These are phyloP conservation scores for Suhomyces kilbournensis DNA, from an alignment of 805 yeast genomes.

Conservation along the genomic window DNA sequence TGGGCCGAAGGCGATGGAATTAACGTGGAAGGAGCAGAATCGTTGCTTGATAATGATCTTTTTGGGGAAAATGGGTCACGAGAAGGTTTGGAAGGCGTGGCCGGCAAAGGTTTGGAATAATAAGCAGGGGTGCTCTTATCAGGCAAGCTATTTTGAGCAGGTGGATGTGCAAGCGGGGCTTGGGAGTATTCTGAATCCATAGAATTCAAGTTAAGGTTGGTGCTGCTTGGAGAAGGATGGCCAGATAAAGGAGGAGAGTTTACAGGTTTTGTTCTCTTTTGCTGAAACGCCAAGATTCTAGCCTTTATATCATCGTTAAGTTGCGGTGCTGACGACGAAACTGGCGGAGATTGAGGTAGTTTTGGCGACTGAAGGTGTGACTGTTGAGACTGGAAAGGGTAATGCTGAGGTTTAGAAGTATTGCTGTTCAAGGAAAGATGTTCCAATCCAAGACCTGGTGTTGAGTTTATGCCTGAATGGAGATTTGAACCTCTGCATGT, in stretches of 20 bases:
- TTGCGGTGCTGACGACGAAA: constrained; percentile 7
- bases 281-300: constrained; percentile 81
- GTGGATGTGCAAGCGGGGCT: neutral
- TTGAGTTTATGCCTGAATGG: neutral
- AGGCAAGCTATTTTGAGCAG: neutral
- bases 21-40: constrained; percentile 3
- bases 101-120: constrained; percentile 22
- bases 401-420: neutral
- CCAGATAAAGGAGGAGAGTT: constrained; percentile 12
- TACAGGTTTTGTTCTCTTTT: constrained; percentile 49
- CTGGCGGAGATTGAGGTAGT: constrained; percentile 6
- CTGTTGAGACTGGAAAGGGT: neutral
- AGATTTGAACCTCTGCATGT: neutral
- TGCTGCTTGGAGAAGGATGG: constrained; percentile 6
- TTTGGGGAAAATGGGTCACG: neutral
- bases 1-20: constrained; percentile 7
- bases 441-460: neutral
- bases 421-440: neutral
- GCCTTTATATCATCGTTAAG: constrained; percentile 74
- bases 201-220: neutral
- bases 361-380: constrained; percentile 1
- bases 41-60: constrained; percentile 11
- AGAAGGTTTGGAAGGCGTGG: constrained; percentile 19
- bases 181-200: neutral
- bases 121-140: neutral